A percentile compares a stretch with the other conserved stretches of the same genome.
Conservation (phyloP, 2,329 filamentous ascomycete genomes). For the Cladosporium colombiae region DNA sequence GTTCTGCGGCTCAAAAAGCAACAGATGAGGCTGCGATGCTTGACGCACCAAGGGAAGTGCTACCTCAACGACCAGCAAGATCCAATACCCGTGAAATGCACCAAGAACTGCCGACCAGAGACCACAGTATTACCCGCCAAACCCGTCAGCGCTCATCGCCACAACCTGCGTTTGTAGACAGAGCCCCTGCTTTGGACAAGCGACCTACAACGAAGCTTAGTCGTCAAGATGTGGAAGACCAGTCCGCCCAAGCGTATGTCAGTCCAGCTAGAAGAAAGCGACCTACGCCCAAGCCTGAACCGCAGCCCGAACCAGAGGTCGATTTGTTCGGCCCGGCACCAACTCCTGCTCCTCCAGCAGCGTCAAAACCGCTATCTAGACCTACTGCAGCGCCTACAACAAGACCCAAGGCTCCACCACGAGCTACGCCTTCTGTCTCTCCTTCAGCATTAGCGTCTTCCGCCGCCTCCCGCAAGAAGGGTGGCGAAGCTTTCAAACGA, state of each 20-base stretch:
- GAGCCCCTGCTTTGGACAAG: conserved; percentile 38
- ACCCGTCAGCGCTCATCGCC: conserved; percentile 41
- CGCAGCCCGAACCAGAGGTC: conserved; percentile 35
- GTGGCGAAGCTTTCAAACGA: conserved; percentile 87
- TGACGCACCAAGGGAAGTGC: conserved; percentile 61
- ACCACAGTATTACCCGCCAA: conserved; percentile 36
- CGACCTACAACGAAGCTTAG: conserved; percentile 60
- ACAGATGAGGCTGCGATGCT: conserved; percentile 72
- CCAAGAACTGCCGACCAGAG: conserved; percentile 23
- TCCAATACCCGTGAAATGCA: conserved; percentile 29
- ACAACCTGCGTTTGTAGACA: conserved; percentile 43
- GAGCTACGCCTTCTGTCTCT: conserved; percentile 68
- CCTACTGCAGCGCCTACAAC: conserved; percentile 44
- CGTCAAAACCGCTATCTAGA: conserved; percentile 38
- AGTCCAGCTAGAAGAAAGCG: conserved; percentile 82
- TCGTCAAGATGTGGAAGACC: conserved; percentile 74
- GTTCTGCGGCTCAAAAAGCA: conserved; percentile 30
- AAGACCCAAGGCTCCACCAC: conserved; percentile 52
- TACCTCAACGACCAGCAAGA: conserved; percentile 49
- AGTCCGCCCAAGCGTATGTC: conserved; percentile 79
- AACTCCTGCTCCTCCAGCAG: conserved; percentile 7
- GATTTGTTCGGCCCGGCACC: conserved; percentile 38
- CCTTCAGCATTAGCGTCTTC: conserved; percentile 71
- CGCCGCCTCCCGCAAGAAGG: conserved; percentile 74
- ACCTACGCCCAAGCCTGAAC: conserved; percentile 48